These are phyloP conservation scores for Mycena vulgaris DNA, from an alignment of 768 basidiomycete genomes.

Conservation along the genomic window DNA sequence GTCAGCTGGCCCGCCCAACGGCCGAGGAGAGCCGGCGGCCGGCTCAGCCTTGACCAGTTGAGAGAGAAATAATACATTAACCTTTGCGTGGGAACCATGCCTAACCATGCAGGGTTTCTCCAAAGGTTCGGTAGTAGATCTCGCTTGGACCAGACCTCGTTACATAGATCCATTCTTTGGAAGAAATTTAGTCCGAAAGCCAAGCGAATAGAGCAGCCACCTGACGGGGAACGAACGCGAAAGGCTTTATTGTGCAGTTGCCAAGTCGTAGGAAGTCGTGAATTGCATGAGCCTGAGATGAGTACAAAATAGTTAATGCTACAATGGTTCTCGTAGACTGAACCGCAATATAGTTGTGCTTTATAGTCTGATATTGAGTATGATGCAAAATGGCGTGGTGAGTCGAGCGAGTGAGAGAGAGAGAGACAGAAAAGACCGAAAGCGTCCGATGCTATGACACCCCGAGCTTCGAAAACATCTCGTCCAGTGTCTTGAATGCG, in stretches of 20 bases:
- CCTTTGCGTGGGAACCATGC: not conserved
- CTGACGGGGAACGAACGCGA: no score
- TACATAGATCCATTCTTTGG: not conserved
- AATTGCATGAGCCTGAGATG: constrained; percentile 8
- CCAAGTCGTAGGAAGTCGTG: not conserved
- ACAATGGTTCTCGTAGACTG: constrained; percentile 33
- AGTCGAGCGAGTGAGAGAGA: not conserved
- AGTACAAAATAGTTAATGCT: constrained; percentile 29
- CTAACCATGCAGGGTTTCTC: no score
- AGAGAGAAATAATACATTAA: not conserved
- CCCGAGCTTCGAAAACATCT: constrained; percentile 85
- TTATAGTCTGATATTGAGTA: constrained; percentile 17
- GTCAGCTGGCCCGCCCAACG: no score
- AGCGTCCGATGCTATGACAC: constrained; percentile 49
- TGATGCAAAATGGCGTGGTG: constrained; percentile 15
- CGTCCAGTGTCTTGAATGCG: constrained; percentile 91
- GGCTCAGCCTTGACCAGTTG: no score
- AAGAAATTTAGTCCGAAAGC: no score
- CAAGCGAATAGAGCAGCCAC: no score
- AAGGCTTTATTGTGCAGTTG: no score
- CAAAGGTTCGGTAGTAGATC: no score
- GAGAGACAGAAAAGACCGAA: not conserved
- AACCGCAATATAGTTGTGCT: constrained; percentile 32
- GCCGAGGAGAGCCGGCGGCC: no score
- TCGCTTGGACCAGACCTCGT: not conserved